Evolutionary conservation across 257 asterid genomes (phyloP), one percentile per base, ranked within the genome.

Genomic region (Catharanthus roseus): DNA sequence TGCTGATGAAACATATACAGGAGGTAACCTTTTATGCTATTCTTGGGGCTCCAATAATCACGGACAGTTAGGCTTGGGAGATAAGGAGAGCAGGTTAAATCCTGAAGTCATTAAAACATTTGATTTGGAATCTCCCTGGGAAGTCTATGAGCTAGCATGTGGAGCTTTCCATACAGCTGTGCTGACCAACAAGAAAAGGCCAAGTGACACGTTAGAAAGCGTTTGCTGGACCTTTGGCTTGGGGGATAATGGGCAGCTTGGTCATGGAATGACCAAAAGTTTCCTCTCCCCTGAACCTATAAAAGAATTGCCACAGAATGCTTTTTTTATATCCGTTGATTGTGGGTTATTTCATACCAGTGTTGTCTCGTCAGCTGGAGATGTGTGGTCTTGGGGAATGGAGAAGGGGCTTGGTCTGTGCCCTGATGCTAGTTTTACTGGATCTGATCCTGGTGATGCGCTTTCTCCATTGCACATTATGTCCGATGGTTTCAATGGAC

Each of bases 331-430:
- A 63, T 90, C 98, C 6, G 79, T 93, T 55, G 92, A 82, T 75
- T 93, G 98, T 61, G 98, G 98, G 36, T 84, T 93, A 55, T 93
- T 90, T 73, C 96, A 90, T 81, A 88, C 97, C 29, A 88, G 97
- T 34, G 84, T 85, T 21, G 93, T 85, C 66, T 86, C 97, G 0
- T 90, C 98, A 51, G 85, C 82, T 34, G 97, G 97, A 31, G 91
- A 90, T 47, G 88, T 90, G 34, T 92, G 97, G 97, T 90, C 95
- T 41, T 93, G 98, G 97, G 98, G 98, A 63, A 93, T 93, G 98
- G 95, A 88, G 83, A 88, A 85, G 77, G 98, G 98, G 68, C 87
- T 90, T 31, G 97, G 98, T 54, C 75, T 93, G 57, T 90, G 96
- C 70, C 97, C 98, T 10, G 95, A 87, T 76, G 89, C 95, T 70